Conservation (phyloP, 257 asterid genomes). For the Dorcoceras hygrometricum region DNA sequence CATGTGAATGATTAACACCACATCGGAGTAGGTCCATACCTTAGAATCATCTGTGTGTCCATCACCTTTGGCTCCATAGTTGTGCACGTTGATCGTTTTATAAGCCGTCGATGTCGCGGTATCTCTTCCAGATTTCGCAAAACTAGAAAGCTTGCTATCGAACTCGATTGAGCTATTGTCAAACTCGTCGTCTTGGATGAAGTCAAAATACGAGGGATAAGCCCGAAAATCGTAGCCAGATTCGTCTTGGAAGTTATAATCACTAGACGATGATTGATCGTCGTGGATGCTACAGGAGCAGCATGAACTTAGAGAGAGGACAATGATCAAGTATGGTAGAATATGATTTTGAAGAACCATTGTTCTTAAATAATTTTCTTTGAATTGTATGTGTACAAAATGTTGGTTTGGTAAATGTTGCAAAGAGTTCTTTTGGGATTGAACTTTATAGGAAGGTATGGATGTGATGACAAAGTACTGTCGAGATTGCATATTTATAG, state of each 20-base stretch:
- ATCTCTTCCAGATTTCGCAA: constrained; percentile 15
- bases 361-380: constrained; percentile 16
- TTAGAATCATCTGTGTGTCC: constrained; percentile 51
- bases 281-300: constrained; percentile 7
- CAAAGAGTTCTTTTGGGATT: background rate
- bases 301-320: constrained; percentile 22
- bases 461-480: constrained; percentile 24
- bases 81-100: constrained; percentile 36
- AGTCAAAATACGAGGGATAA: constrained; percentile 34
- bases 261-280: constrained; percentile 7
- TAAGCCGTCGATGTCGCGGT: constrained; percentile 17
- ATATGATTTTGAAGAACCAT: constrained; percentile 27
- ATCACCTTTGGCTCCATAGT: constrained; percentile 62
- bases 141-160: constrained; percentile 8
- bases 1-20: too few species aligned
- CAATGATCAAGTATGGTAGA: constrained; percentile 23
- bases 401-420: constrained; percentile 14
- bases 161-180: constrained; percentile 17
- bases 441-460: constrained; percentile 26
- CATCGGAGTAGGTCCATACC: too few species aligned
- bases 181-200: constrained; percentile 15
- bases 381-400: background rate
- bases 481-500: constrained; percentile 38
- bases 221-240: constrained; percentile 40
- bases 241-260: constrained; percentile 31